Base-by-base conservation (phyloP, 352 stramenopile genomes). In the Paralagenidium karlingii region DNA sequence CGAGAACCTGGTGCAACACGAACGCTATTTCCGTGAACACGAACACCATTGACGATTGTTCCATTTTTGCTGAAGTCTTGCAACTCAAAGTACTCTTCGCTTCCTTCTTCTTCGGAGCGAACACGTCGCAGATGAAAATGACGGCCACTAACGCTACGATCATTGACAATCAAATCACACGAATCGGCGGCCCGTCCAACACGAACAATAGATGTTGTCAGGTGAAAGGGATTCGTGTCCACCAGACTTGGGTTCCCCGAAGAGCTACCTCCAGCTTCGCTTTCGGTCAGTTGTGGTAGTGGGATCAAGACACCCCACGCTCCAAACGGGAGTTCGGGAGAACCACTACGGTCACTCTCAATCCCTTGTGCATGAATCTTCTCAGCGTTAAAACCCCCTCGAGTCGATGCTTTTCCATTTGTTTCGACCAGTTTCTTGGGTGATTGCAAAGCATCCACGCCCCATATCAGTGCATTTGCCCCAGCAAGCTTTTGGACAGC, bases 31-130 rank as follows among this genome's bases (percentile, higher is more conserved):
- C 77, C 77, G 43, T 93, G 79, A 9, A 93, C 64, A 4, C 79
- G 65, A 8, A 90, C 75, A n/a, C 79, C 79, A 31, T 93, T 88
- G 1, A 93, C 79, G 19, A 93, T 90, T 0, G 76, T 93, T 2
- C 79, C 79, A 32, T 93, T 93, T 47, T 93, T 93, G 45, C 76
- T 90, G 38, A 90, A 91, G 22, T 93, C 79, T 52, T 90, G 76
- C 13, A 93, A 56, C 42, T 93, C 79, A 32, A 63, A 90, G 26
- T 65, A 74, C 16, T 86, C 70, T 37, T 86, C 71, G 0, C 40
- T 24, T 11, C 29, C 40, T 9, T 80, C 62, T n/a, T 37, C 43
- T 31, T 87, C 77, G 20, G 61, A 60, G 0, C 70, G 61, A 6
- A 85, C 45, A 11, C 75, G 67, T 7, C 79, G 69, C 27, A 93